These are phyloP conservation scores for Agroathelia rolfsii DNA, from an alignment of 1,284 basidiomycete genomes.

Conservation along the genomic window DNA sequence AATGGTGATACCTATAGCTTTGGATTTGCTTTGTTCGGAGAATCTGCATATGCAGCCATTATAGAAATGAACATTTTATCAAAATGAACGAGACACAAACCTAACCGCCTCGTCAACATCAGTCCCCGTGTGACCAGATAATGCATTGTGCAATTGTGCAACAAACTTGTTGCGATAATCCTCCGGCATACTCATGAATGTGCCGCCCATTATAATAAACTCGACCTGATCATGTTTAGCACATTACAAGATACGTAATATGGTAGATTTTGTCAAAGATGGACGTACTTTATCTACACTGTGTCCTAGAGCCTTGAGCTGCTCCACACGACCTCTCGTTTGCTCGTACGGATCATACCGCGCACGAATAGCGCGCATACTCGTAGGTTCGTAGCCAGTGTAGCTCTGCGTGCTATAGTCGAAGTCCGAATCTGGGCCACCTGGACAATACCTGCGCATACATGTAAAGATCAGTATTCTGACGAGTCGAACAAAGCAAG, in stretches of 20 bases:
- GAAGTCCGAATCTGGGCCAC: slow-evolving; percentile 98
- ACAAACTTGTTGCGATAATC: slow-evolving; percentile 92
- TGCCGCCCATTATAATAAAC: slow-evolving; percentile 99
- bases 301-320: slow-evolving; percentile 90
- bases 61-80: slow-evolving; percentile 4
- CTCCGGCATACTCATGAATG: slow-evolving; percentile 99
- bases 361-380: slow-evolving; percentile 97
- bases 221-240: slow-evolving; percentile 55
- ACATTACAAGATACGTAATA: slow-evolving; percentile 2
- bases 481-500: slow-evolving; percentile 3
- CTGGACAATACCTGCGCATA: slow-evolving; percentile 97
- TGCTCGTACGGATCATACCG: slow-evolving; percentile 99
- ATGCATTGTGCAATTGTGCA: slow-evolving; percentile 93
- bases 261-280: background rate
- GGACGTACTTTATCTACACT: slow-evolving; percentile 84
- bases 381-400: slow-evolving; percentile 95
- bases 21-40: slow-evolving; percentile 95
- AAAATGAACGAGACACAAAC: slow-evolving; percentile 25
- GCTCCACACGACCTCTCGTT: slow-evolving; percentile 89
- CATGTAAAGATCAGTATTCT: slow-evolving; percentile 6
- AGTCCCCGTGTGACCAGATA: slow-evolving; percentile 88
- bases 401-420: slow-evolving; percentile 99
- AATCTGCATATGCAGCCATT: slow-evolving; percentile 40
- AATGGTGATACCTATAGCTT: slow-evolving; percentile 98
- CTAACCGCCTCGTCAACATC: slow-evolving; percentile 97